Percentiles rank a stretch among this genome's conserved stretches.
These are phyloP conservation scores for Flaveria trinervia DNA, from an alignment of 129 eudicot species.

Conservation along the genomic window DNA sequence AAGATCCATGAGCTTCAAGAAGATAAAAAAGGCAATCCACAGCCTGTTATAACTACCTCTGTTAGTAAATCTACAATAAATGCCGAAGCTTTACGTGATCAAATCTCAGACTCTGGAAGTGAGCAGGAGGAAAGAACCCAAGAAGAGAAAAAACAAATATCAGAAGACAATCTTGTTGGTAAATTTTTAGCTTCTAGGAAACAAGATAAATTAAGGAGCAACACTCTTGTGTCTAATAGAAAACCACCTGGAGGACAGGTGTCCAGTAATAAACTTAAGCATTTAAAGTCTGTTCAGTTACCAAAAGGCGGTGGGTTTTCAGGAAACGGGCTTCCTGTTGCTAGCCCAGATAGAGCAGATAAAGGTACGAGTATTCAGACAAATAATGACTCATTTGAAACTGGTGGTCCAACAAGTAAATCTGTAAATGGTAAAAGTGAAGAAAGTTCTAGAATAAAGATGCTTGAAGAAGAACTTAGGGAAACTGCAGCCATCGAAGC, in stretches of 20 bases:
- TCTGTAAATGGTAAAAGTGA: slow-evolving; percentile 40
- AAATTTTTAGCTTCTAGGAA: slow-evolving; percentile 47
- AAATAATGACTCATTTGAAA: slow-evolving; percentile 32
- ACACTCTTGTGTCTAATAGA: slow-evolving; percentile 48
- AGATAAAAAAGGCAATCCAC: slow-evolving; percentile 27
- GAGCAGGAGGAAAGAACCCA: slow-evolving; percentile 32
- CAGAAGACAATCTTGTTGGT: slow-evolving; percentile 51
- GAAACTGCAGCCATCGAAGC: slow-evolving; percentile 87
- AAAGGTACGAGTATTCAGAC: slow-evolving; percentile 23
- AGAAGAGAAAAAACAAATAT: slow-evolving; percentile 43
- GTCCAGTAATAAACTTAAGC: slow-evolving; percentile 55
- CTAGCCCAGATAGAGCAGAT: slow-evolving; percentile 37
- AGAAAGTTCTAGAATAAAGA: slow-evolving; percentile 52
- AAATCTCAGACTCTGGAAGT: slow-evolving; percentile 24
- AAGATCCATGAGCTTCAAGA: slow-evolving; percentile 23
- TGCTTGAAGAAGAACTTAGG: slow-evolving; percentile 90
- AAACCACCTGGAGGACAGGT: slow-evolving; percentile 55
- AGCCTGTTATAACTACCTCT: slow-evolving; percentile 22
- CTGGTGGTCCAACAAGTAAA: slow-evolving; percentile 38
- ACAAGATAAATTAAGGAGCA: slow-evolving; percentile 55
- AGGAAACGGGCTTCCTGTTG: slow-evolving; percentile 30
- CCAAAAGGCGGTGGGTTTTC: slow-evolving; percentile 43
- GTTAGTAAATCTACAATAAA: slow-evolving; percentile 15
- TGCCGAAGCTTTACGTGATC: slow-evolving; percentile 26
- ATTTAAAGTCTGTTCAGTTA: slow-evolving; percentile 60